phyloP scores from a whole-genome alignment of 306 rosid genomes.

The Cucurbita argyrosperma region DNA sequence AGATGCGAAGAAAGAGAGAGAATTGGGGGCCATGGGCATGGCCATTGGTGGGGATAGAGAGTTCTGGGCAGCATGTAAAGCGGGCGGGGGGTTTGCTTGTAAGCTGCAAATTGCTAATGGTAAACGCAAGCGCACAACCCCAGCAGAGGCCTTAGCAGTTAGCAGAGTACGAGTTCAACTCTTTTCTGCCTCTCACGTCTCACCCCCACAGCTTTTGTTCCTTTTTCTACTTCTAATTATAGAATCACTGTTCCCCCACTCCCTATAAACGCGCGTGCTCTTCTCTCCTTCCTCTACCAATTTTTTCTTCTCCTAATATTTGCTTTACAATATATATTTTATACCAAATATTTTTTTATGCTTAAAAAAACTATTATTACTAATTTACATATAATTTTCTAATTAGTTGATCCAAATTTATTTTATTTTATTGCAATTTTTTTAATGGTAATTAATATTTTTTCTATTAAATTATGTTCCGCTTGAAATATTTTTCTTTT shows the following conservation, averaged over 20 bases:
- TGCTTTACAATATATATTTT: no score
- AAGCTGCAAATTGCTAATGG: not conserved
- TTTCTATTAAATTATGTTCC: no score
- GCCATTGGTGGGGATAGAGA: not conserved
- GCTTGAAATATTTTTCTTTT: no score
- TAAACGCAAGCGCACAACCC: not conserved
- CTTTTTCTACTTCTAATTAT: conserved; percentile 4
- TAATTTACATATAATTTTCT: no score
- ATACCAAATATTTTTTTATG: no score
- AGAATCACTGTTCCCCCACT: conserved; percentile 10
- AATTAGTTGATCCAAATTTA: no score
- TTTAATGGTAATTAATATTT: no score
- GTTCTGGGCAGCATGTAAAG: conserved; percentile 13
- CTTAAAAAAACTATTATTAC: no score
- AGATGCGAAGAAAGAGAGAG: not conserved
- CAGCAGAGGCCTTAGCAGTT: not conserved
- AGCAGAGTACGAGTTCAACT: not conserved
- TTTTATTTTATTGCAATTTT: no score
- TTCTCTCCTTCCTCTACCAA: not conserved
- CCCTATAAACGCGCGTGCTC: conserved; percentile 11
- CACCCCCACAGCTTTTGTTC: conserved; percentile 17
- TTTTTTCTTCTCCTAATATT: not conserved
- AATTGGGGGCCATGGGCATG: conserved; percentile 5
- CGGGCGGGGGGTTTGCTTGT: not conserved
- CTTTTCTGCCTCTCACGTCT: conserved; percentile 38